Evolutionary conservation across 2,329 filamentous ascomycete genomes (phyloP).

Genomic region (Dothideomycetes sp.): DNA sequence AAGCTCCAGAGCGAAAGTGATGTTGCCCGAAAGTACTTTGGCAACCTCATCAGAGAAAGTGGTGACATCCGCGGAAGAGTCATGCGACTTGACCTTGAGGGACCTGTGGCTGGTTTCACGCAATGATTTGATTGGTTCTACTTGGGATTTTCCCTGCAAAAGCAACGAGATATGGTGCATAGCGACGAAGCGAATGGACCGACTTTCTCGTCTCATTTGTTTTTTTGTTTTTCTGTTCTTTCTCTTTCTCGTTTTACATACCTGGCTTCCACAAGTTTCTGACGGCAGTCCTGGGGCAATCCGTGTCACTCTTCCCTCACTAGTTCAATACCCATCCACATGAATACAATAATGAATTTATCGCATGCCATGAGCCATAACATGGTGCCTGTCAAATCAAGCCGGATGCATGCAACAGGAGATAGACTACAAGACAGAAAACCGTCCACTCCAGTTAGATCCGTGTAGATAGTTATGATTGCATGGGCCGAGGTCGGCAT

Average conservation of each 20-base stretch:
- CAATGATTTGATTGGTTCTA: background rate
- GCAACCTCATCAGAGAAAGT: constrained; percentile 64
- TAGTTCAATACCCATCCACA: constrained; percentile 12
- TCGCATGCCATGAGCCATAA: background rate
- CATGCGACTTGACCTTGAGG: constrained; percentile 44
- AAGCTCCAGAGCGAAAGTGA: constrained; percentile 78
- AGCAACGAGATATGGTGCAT: constrained; percentile 2
- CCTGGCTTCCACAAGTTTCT: too few relatives aligned
- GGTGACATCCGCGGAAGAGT: constrained; percentile 41
- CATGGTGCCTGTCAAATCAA: too few relatives aligned
- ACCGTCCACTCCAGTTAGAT: too few relatives aligned
- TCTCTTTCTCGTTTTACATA: too few relatives aligned
- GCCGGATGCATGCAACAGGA: too few relatives aligned
- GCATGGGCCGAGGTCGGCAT: too few relatives aligned
- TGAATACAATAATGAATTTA: constrained; percentile 9
- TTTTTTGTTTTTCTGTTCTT: background rate
- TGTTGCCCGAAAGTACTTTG: constrained; percentile 81
- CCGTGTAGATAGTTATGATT: too few relatives aligned
- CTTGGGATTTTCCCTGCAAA: too few relatives aligned
- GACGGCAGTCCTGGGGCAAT: background rate
- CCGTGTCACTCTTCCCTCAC: constrained; percentile 6
- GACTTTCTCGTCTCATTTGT: constrained; percentile 5
- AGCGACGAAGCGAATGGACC: constrained; percentile 5
- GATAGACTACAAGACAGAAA: too few relatives aligned
- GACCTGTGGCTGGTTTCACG: constrained; percentile 33